Base-by-base conservation (phyloP, 805 yeast species). In the Dipodascopsis tothii region DNA sequence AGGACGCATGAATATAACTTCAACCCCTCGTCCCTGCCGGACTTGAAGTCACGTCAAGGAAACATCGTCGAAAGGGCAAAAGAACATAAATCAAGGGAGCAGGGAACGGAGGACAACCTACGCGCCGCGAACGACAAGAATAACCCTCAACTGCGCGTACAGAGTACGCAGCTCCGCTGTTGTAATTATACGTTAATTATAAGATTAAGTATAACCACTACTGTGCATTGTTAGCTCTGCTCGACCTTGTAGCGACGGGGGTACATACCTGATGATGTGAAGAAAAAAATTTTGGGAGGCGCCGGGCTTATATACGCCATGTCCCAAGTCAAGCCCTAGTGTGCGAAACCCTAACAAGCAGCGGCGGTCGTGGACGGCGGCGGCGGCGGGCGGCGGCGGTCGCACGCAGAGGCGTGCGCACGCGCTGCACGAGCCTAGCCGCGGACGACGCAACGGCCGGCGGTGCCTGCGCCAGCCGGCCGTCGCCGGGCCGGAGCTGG, bases 81-180 rank as follows among this genome's bases (percentile, higher is more conserved):
- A 28, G 36, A 43, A 21, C 48, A 19, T 48, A 37, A 33, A 25
- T 48, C 52, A 46, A 46, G 44, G 52, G 51, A 48, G 52, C 52
- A 48, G 52, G 52, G 52, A 48, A 48, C 52, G 52, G 52, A 48
- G 41, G 52, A 47, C 39, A 33, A 41, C 51, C 52, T 48, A 48
- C 41, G 21, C 9, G 30, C 14, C 36, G 7, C 14, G 18, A 41
- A 21, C 39, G 19, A 42, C 11, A 39, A 48, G 47, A 17, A 45
- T 30, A 45, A 40, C 52, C 52, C 52, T 48, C 52, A 48, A 48
- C 52, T 48, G 37, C 42, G 52, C 52, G 40, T 47, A 37, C 41
- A 5, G 16, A 23, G 43, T 37, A 41, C 37, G 52, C 52, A 40
- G 52, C 52, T 46, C 51, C 51, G 37, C 40, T 33, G 42, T 48